Base-by-base conservation (phyloP, 306 rosid genomes). In the Mimosa bimucronata region DNA sequence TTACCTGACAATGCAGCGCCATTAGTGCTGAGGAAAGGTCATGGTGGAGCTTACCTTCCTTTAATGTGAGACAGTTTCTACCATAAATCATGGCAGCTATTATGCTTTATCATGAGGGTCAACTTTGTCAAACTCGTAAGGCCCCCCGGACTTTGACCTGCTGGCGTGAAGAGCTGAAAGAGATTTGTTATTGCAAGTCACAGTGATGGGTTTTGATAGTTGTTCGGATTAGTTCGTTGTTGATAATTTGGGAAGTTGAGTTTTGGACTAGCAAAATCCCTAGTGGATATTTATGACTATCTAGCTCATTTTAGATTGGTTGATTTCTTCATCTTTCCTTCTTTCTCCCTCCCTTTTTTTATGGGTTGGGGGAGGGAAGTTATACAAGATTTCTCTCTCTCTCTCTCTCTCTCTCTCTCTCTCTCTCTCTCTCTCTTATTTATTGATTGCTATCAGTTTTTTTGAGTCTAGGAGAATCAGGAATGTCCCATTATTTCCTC, bases 41-140 rank as follows among this genome's bases (percentile, higher is more conserved):
- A 94, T 40, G 98, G 98, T 7, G 98, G 98, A 76, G 97, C 92
- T 61, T 94, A 92, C 89, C 95, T 92, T 64, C 98, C 98, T 40
- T 82, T 94, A 5, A 94, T 94, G 98, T 94, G 88, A 94, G 75
- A 64, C 57, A 55, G 28, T 80, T 85, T 52, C 52, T 77, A 60
- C 61, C 64, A 29, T 61, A 15, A 70, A 14, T 60, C 62, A 31
- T 60, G 67, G 29, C 53, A 60, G 45, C 75, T 66, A 31, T 60
- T 68, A 30, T 19, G 50, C 67, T 34, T 55, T 13, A 16, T 37
- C 52, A 21, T 2, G 67, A 4, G 23, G 75, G 61, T 50, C 42
- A 66, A 53, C 72, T 48, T 30, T 44, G 1, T 26, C 29, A 66
- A 61, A 21, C 38, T 44, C 52, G 45, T 80, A 77, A 40, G 40